phyloP scores from a whole-genome alignment of 2,329 filamentous ascomycete species.

The Graphiopsis chlorocephala region DNA sequence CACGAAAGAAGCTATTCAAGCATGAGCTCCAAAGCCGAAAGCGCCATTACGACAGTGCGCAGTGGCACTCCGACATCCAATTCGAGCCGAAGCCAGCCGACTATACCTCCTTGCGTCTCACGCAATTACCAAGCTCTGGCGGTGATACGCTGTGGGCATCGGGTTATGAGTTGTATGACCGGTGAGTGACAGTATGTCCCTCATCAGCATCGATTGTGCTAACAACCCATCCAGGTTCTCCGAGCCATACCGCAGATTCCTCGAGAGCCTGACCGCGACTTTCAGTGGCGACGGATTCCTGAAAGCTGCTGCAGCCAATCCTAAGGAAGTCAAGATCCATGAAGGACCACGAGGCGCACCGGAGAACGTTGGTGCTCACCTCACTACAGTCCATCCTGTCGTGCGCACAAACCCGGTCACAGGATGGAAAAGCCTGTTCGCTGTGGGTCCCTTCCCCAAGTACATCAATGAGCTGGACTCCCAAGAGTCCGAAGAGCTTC shows the following conservation, averaged over 20 bases:
- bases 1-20: constrained; percentile 35
- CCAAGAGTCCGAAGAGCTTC: constrained; percentile 25
- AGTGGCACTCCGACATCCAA: constrained; percentile 52
- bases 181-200: not conserved
- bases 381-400: constrained; percentile 44
- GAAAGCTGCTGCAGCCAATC: constrained; percentile 33
- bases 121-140: constrained; percentile 55
- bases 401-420: constrained; percentile 60
- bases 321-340: constrained; percentile 41
- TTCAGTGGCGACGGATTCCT: constrained; percentile 37
- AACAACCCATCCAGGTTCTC: constrained; percentile 47
- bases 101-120: constrained; percentile 59
- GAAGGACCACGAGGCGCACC: constrained; percentile 33
- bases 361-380: constrained; percentile 51
- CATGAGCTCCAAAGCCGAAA: constrained; percentile 29
- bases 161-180: constrained; percentile 64
- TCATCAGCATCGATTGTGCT: not conserved
- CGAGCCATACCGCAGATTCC: constrained; percentile 54
- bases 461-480: constrained; percentile 52
- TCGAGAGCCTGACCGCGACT: constrained; percentile 58
- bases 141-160: constrained; percentile 64
- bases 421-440: constrained; percentile 60
- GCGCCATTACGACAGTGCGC: constrained; percentile 23
- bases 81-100: constrained; percentile 47
- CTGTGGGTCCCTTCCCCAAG: constrained; percentile 55